These are phyloP conservation scores for Suhomyces sp. DNA, from an alignment of 805 yeast genomes.

Conservation along the genomic window DNA sequence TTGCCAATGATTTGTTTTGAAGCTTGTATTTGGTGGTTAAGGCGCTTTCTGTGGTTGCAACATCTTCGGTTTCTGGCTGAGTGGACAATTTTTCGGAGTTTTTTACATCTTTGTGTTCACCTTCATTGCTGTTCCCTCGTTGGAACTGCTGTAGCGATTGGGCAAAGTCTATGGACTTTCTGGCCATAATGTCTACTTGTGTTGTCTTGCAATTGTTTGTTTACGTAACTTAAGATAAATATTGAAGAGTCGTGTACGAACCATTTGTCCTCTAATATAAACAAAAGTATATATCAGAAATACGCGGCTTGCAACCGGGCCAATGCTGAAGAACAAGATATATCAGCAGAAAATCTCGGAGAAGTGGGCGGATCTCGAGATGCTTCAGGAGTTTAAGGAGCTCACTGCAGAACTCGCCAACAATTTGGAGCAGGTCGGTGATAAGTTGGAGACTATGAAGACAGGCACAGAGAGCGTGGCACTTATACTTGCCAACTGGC, in stretches of 20 bases:
- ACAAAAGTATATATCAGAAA: not conserved
- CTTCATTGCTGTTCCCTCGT: not conserved
- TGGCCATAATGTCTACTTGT: constrained; percentile 6
- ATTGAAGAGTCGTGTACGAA: not conserved
- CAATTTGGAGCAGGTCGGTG: constrained; percentile 48
- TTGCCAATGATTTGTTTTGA: constrained; percentile 63
- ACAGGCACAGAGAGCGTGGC: constrained; percentile 62
- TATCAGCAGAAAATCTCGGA: constrained; percentile 34
- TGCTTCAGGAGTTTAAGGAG: constrained; percentile 45
- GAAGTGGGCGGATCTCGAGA: constrained; percentile 50
- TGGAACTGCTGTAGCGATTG: constrained; percentile 12
- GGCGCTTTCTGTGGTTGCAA: constrained; percentile 2
- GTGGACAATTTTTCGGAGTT: not conserved
- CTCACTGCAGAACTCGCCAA: constrained; percentile 44
- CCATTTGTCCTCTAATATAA: not conserved
- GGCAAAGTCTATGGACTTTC: constrained; percentile 16
- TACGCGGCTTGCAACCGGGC: not conserved
- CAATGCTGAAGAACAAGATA: constrained; percentile 8
- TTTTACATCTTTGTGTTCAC: not conserved
- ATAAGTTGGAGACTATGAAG: constrained; percentile 45
- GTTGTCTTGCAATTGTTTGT: not conserved
- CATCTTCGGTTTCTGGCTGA: not conserved
- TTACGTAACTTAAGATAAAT: not conserved
- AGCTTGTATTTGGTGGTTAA: constrained; percentile 27
- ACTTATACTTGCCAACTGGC: constrained; percentile 62